Base-by-base conservation (phyloP, 331 rosid species). In the Prunus yedoensis region DNA sequence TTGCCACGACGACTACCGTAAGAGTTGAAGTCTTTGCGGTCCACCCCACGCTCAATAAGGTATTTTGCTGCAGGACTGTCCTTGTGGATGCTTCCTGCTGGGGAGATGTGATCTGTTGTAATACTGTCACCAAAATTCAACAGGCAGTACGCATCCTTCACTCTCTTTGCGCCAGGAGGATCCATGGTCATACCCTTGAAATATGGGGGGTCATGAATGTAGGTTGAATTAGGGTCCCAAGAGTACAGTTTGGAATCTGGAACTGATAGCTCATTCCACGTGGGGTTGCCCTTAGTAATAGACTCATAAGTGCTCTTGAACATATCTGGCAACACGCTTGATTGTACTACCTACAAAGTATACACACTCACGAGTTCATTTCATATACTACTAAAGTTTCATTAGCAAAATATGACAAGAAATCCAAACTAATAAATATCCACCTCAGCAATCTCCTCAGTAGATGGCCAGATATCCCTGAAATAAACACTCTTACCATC, bases 51-150 rank as follows among this genome's bases (percentile, higher is more conserved):
- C 64, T 91, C 93, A 53, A 91, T 78, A 51, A 94, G 96, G 85
- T 75, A 91, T 65, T 90, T 89, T 18, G 99, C 99, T 12, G 96
- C 97, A 78, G 95, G 96, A 78, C 97, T 94, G 66, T 94, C 97
- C 85, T 89, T 94, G 80, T 92, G 86, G 80, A 94, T 90, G 86
- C 87, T 92, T 83, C 99, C 99, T 8, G 99, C 95, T 47, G 97
- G 97, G 68, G 97, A 94, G 83, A 94, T 94, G 80, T 91, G 99
- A 79, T 94, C 97, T 13, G 99, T 94, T 52, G 97, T 94, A 50
- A 91, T 90, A 81, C 97, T 91, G 86, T 94, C 98, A 70, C 98
- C 97, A 70, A 90, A 91, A 69, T 87, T 91, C 77, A 94, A 78
- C 66, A 94, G 77, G 85, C 97, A 94, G 85, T 88, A 91, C 10